phyloP scores from a whole-genome alignment of 805 yeast species.

The Candida cerambycidarum region DNA sequence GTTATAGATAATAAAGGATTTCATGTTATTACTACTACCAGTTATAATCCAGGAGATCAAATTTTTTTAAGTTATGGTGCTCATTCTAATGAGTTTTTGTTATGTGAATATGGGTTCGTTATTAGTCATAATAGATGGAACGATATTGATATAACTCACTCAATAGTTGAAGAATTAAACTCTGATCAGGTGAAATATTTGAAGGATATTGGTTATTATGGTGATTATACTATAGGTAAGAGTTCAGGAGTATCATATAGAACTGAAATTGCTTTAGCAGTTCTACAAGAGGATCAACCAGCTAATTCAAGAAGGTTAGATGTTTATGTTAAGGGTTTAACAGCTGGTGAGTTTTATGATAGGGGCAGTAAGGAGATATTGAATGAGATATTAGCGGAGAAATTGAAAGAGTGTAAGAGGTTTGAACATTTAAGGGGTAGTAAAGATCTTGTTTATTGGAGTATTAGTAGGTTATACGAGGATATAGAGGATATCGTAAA shows the following conservation, averaged over 20 bases:
- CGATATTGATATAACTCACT: conserved; percentile 58
- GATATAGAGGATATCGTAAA: conserved; percentile 5
- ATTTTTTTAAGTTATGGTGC: conserved; percentile 80
- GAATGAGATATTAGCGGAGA: neutral
- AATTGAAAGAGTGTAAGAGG: neutral
- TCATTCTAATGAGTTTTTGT: conserved; percentile 77
- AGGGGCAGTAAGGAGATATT: neutral
- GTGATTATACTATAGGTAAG: conserved; percentile 65
- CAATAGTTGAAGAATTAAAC: conserved; percentile 36
- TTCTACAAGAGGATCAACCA: conserved; percentile 39
- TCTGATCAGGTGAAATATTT: conserved; percentile 46
- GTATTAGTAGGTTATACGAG: conserved; percentile 2
- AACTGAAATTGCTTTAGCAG: conserved; percentile 72
- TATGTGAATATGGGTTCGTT: conserved; percentile 86
- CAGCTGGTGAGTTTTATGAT: conserved; percentile 39
- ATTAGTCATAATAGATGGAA: conserved; percentile 64
- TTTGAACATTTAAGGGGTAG: neutral
- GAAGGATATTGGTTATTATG: conserved; percentile 56
- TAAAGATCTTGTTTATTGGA: neutral
- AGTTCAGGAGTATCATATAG: conserved; percentile 64
- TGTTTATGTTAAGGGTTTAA: conserved; percentile 46
- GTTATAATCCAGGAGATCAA: conserved; percentile 49
- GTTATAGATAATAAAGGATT: conserved; percentile 50
- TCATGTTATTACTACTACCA: conserved; percentile 40
- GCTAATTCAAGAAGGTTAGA: conserved; percentile 30